Evolutionary conservation across 2,329 filamentous ascomycete species (phyloP).

Genomic region (Ophiostoma montium): DNA sequence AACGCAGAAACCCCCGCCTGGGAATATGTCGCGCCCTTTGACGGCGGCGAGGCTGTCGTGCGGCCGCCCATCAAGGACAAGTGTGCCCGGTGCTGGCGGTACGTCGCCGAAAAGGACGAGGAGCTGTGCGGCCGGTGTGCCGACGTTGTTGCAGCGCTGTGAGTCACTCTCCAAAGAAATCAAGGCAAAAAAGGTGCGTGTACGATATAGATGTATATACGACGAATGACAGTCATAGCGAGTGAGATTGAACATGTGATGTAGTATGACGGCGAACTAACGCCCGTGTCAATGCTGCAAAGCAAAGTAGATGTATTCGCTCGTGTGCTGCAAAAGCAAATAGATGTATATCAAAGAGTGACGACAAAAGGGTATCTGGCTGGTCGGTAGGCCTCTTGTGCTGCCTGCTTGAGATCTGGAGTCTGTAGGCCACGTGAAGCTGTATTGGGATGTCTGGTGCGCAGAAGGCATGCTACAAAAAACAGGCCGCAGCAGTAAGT

Average conservation of each 20-base stretch:
- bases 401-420: no score
- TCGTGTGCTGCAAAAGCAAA: no score
- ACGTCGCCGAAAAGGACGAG: conserved; percentile 52
- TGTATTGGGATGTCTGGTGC: no score
- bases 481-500: neutral
- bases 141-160: conserved; percentile 34
- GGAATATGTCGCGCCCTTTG: conserved; percentile 29
- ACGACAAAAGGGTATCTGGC: no score
- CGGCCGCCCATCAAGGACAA: conserved; percentile 45
- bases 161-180: neutral
- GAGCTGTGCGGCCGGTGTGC: conserved; percentile 61
- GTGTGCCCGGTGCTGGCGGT: conserved; percentile 83
- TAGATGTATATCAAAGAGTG: no score
- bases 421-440: no score
- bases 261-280: no score
- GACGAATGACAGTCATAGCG: no score
- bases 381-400: no score
- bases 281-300: no score
- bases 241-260: no score
- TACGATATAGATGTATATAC: neutral
- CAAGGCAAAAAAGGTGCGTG: neutral
- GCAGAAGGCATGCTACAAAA: neutral
- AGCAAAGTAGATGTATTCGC: no score
- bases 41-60: conserved; percentile 29
- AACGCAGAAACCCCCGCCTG: conserved; percentile 21